Percentiles rank a stretch among this genome's conserved stretches.
Evolutionary conservation across 2,329 filamentous ascomycete species (phyloP).

Genomic region (Paracoccidioides lutzii): DNA sequence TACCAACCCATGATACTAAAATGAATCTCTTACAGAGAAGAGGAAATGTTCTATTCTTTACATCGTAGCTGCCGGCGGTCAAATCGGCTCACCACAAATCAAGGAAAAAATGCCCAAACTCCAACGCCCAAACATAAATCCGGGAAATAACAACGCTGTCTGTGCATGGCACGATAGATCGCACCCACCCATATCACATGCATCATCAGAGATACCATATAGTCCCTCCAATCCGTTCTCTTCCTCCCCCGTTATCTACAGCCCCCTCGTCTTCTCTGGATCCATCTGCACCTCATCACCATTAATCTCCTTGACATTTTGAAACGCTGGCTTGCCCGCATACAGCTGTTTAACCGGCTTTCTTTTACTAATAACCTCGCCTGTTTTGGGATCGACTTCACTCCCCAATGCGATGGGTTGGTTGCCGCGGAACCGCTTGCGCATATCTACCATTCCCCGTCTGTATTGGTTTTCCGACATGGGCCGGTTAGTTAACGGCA

Average conservation of each 20-base stretch:
- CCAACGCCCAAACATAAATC: not conserved
- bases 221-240: not conserved
- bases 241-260: conserved; percentile 17
- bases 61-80: not conserved
- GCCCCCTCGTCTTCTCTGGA: conserved; percentile 35
- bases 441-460: conserved; percentile 94
- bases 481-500: not conserved
- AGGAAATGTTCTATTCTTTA: not conserved
- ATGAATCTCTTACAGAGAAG: not conserved
- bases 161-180: not conserved
- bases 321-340: conserved; percentile 61
- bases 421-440: conserved; percentile 93
- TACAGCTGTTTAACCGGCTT: conserved; percentile 56
- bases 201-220: not conserved
- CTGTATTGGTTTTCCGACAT: conserved; percentile 13
- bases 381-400: conserved; percentile 38
- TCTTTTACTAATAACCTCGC: conserved; percentile 15
- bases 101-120: not conserved
- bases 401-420: conserved; percentile 62
- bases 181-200: not conserved
- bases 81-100: not conserved
- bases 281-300: conserved; percentile 49
- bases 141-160: not conserved
- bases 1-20: not conserved
- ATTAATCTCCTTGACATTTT: conserved; percentile 50